Evolutionary conservation across 1,284 basidiomycete species (phyloP), one percentile per base, ranked within the genome.

Genomic region (Ganoderma meredithae): DNA sequence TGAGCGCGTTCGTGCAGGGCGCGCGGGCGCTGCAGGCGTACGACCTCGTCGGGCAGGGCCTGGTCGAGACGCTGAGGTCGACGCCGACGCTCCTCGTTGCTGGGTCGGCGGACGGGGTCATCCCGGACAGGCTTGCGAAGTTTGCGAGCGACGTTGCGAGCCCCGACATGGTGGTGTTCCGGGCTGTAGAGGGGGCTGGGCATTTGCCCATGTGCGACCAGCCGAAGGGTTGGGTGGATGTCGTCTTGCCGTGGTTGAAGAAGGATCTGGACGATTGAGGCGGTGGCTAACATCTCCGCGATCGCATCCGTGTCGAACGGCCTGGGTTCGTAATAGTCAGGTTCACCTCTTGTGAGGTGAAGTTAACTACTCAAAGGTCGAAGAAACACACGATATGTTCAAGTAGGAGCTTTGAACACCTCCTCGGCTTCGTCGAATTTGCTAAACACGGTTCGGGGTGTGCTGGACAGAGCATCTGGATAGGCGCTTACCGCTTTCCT

Each of bases 141-240:
- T 10, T 49, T 22, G 47, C 47, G 47, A 25, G 22, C 47, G 47
- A 49, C 10, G 47, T 49, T 22, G 47, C 22, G 10, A 49, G 47
- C 47, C 12, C 22, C 8, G 47, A 49, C 9, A 36, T 1, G 36
- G 31, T 39, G 1, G 55, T 19, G 55, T 33, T 39, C 8, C 36
- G 55, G 15, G 55, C 55, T 19, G 55, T 58, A 31, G 55, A 58
- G 12, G 15, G 55, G 17, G 55, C 55, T 9, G 55, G 55, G 15
- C 55, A 58, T 39, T 15, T 58, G 31, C 55, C 55, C 3, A 58
- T 58, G 55, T 49, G 47, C 12, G 47, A 49, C 22, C 47, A 49
- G 47, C 47, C 47, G 22, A 49, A 49, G 47, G 47, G 22, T 49
- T 49, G 47, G 47, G 10, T 49, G 22, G 22, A 25, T 13, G 10